Evolutionary conservation across 805 yeast genomes (phyloP).

Genomic region (Cyberlindnera suaveolens): DNA sequence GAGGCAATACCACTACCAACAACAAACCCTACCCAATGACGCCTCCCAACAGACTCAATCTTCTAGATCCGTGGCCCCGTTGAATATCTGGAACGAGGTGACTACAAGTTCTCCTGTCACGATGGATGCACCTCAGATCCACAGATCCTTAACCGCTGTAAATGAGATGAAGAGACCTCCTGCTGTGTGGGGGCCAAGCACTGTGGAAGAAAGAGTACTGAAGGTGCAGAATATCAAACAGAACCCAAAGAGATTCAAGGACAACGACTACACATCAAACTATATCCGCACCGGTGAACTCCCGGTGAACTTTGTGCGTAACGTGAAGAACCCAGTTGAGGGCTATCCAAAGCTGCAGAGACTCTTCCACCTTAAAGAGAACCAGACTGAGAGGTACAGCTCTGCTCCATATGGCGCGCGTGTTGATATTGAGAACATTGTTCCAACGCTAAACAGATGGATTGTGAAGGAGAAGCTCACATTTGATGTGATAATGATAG

Average conservation of each 20-base stretch:
- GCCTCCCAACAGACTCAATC: too few species aligned
- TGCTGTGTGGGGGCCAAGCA: slow-evolving; percentile 1
- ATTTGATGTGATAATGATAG: slow-evolving; percentile 90
- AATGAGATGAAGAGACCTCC: slow-evolving; percentile 3
- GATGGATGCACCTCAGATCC: too few species aligned
- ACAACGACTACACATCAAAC: slow-evolving; percentile 70
- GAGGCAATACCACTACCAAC: too few species aligned
- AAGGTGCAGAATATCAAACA: slow-evolving; percentile 2
- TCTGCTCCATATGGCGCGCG: slow-evolving; percentile 63
- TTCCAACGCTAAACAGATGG: slow-evolving; percentile 57
- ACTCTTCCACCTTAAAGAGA: slow-evolving; percentile 57
- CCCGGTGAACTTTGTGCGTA: slow-evolving; percentile 63
- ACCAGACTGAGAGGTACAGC: slow-evolving; percentile 48
- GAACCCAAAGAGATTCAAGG: slow-evolving; percentile 27
- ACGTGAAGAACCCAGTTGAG: slow-evolving; percentile 57
- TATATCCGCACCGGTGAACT: slow-evolving; percentile 55
- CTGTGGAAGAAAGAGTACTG: neutral
- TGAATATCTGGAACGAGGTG: too few species aligned
- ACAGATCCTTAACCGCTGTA: neutral
- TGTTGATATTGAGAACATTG: slow-evolving; percentile 44
- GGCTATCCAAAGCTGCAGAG: slow-evolving; percentile 84
- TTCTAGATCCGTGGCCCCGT: too few species aligned
- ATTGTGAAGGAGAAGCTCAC: slow-evolving; percentile 47
- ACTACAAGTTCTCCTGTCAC: too few species aligned
- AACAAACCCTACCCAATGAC: too few species aligned